Conservation (phyloP, 371 early-diverging fungal species). For the Mortierella sp. region DNA sequence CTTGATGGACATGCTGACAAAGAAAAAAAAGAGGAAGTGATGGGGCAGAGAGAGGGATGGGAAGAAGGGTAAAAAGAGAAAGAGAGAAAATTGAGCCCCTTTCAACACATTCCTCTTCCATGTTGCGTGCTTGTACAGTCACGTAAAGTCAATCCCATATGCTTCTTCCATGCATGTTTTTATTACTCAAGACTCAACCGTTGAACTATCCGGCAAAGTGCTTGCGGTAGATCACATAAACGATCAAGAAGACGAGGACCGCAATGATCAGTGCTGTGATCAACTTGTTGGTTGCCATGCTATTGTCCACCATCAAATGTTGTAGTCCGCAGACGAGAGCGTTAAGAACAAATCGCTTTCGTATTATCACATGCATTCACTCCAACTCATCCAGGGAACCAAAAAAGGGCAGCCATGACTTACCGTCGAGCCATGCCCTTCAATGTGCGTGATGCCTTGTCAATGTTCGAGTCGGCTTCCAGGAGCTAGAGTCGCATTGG, state of each 20-base stretch:
- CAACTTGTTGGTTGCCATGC: slow-evolving; percentile 90
- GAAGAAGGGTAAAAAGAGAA: neutral
- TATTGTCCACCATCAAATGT: slow-evolving; percentile 36
- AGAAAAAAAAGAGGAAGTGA: slow-evolving; percentile 4
- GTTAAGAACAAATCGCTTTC: no score
- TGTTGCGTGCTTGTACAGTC: no score
- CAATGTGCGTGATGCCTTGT: slow-evolving; percentile 87
- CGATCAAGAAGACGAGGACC: slow-evolving; percentile 82
- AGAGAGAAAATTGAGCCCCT: no score
- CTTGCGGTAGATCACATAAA: slow-evolving; percentile 86
- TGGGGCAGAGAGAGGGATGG: neutral
- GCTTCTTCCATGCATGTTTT: neutral
- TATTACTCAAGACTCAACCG: neutral
- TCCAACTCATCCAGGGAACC: no score
- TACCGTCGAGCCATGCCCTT: slow-evolving; percentile 94
- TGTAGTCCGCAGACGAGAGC: neutral
- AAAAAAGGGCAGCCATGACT: no score
- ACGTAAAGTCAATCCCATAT: no score
- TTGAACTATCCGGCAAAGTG: slow-evolving; percentile 39
- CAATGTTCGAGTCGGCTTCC: slow-evolving; percentile 90
- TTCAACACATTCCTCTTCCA: no score
- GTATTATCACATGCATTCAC: no score
- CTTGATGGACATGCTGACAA: slow-evolving; percentile 52
- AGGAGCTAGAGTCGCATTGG: slow-evolving; percentile 62
- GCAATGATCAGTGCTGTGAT: slow-evolving; percentile 88